Evolutionary conservation across 2,329 filamentous ascomycete species (phyloP).

Genomic region (Penicillium digitatum): DNA sequence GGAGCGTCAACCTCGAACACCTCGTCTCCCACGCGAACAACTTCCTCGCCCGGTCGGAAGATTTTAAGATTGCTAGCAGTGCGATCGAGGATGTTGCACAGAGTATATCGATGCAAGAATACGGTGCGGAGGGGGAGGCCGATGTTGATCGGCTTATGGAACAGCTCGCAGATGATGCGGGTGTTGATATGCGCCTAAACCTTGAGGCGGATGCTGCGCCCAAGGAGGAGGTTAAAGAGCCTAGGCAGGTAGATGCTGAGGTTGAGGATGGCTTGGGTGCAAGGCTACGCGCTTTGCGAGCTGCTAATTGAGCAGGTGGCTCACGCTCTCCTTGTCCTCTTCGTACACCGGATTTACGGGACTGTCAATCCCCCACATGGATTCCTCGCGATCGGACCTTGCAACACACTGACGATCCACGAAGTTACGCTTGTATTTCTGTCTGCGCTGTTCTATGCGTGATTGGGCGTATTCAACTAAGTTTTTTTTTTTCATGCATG

Average conservation of each 20-base stretch:
- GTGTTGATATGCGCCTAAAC: constrained; percentile 41
- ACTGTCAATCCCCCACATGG: not conserved
- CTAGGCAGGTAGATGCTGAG: constrained; percentile 34
- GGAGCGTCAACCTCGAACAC: constrained; percentile 46
- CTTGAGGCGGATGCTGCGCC: constrained; percentile 40
- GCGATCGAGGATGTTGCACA: constrained; percentile 43
- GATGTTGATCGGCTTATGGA: constrained; percentile 45
- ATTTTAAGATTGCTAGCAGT: constrained; percentile 43
- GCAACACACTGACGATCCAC: constrained; percentile 3
- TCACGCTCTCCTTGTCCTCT: not conserved
- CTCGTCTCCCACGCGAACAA: constrained; percentile 43
- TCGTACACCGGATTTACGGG: not conserved
- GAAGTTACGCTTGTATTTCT: constrained; percentile 8
- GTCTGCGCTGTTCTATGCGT: not conserved
- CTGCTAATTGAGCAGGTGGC: constrained; percentile 27
- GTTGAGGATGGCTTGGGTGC: constrained; percentile 43
- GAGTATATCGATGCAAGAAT: constrained; percentile 43
- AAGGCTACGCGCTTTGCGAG: constrained; percentile 40
- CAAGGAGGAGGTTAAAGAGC: constrained; percentile 41
- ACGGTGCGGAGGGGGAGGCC: constrained; percentile 42
- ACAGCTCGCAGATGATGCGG: constrained; percentile 44
- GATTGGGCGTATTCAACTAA: not conserved
- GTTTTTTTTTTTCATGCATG: not conserved
- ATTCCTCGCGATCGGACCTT: constrained; percentile 1
- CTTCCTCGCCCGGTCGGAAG: constrained; percentile 40